These are phyloP conservation scores for Collybiopsis confluens DNA, from an alignment of 768 basidiomycete genomes.

Conservation along the genomic window DNA sequence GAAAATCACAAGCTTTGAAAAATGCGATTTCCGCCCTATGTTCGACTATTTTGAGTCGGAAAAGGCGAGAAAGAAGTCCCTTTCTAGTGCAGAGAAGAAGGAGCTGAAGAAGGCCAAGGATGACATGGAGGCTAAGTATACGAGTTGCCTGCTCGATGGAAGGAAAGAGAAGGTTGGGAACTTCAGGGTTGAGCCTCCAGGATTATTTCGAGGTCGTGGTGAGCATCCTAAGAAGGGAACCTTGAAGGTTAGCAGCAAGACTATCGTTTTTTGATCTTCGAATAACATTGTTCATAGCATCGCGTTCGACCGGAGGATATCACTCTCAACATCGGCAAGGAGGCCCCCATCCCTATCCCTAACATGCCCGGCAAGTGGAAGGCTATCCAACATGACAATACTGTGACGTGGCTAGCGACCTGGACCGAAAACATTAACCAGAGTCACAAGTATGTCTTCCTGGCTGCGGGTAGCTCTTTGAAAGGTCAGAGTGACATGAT, in stretches of 20 bases:
- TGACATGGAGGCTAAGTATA: conserved; percentile 78
- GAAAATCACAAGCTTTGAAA: conserved; percentile 69
- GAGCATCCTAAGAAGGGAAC: conserved; percentile 98
- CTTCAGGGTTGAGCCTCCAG: conserved; percentile 97
- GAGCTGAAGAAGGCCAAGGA: conserved; percentile 84
- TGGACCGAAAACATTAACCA: conserved; percentile 99
- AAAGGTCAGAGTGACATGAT: conserved; percentile 98
- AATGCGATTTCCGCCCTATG: conserved; percentile 95
- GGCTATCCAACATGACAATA: conserved; percentile 83
- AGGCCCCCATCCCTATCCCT: conserved; percentile 71
- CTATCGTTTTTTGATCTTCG: not conserved
- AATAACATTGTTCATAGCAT: conserved; percentile 38
- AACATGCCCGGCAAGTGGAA: conserved; percentile 95
- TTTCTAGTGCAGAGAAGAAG: conserved; percentile 88
- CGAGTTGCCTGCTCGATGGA: conserved; percentile 85
- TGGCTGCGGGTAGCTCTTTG: conserved; percentile 94
- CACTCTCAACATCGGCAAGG: conserved; percentile 87
- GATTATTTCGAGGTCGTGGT: conserved; percentile 96
- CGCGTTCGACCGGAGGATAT: conserved; percentile 95
- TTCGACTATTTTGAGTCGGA: conserved; percentile 89
- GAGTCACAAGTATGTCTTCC: conserved; percentile 95
- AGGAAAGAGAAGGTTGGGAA: conserved; percentile 98
- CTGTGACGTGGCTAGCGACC: conserved; percentile 97
- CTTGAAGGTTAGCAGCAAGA: conserved; percentile 62
- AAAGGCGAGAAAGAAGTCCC: conserved; percentile 87